Evolutionary conservation across 2,329 filamentous ascomycete genomes (phyloP), one percentile per base, ranked within the genome.

Genomic region (Trichoderma sp.): DNA sequence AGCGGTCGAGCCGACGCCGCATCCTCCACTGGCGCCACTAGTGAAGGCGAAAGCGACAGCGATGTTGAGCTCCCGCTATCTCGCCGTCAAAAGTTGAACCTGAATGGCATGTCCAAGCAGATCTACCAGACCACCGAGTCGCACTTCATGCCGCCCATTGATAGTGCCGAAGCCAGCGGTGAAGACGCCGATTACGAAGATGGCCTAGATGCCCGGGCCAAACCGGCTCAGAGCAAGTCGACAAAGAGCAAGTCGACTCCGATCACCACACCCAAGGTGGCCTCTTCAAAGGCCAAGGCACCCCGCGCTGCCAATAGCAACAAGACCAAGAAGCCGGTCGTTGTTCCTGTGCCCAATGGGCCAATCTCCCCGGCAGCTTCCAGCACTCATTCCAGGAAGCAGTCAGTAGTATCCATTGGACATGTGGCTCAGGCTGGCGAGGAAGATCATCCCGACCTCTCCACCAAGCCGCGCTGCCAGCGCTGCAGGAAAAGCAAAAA

Each of bases 401-500:
- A 88, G 49, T 94, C 92, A 0, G 85, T 90, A 68, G 86, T 89
- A 13, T 93, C 92, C 16, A 80, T 80, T 16, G 79, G 78, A 16
- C 76, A 79, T 46, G 72, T 83, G 58, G 80, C 84, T 5, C 82
- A 83, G 8, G 83, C 84, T 37, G 93, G 94, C 73, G 79, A 97
- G 73, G 94, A 97, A 73, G 94, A 97, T 68, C 84, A 97, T 59
- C 96, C 94, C 3, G 95, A 99, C 75, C 83, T 98, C 24, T 97
- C 95, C 0, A 94, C 91, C 73, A 97, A 98, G 82, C 96, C 96
- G 68, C 94, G 96, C 71, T 99, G 96, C 84, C 96, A 99, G 80
- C 91, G 96, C 69, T 99, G 96, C 85, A 91, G 96, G 76, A 99
- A 99, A 88, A 98, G 95, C 83, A 99, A 99, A 86, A 99, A 99